phyloP scores from a whole-genome alignment of 192 early-diverging fungal species.

The Coemansia sp. region DNA sequence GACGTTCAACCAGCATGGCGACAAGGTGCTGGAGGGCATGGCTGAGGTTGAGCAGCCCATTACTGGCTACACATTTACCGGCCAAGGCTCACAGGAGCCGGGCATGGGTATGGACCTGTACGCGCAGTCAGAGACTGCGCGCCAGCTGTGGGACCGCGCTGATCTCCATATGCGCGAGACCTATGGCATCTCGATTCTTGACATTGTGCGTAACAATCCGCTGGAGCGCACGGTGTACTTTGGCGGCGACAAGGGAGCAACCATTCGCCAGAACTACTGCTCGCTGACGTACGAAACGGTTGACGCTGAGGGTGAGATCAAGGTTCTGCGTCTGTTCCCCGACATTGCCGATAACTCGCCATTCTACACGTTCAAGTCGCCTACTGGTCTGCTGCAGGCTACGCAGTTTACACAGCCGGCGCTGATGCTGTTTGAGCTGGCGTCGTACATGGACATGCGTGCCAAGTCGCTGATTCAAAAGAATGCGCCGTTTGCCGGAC shows the following conservation, averaged over 20 bases:
- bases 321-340: conserved; percentile 87
- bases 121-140: conserved; percentile 69
- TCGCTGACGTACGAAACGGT: conserved; percentile 82
- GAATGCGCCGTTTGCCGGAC: conserved; percentile 87
- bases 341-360: conserved; percentile 22
- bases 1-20: conserved; percentile 68
- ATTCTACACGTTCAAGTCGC: background rate
- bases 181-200: conserved; percentile 86
- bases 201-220: conserved; percentile 89
- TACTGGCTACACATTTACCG: conserved; percentile 89
- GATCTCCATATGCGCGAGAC: conserved; percentile 77
- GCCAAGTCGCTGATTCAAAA: conserved; percentile 81
- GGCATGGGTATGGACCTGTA: conserved; percentile 98
- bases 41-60: conserved; percentile 86
- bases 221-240: conserved; percentile 81
- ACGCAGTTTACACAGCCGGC: conserved; percentile 96
- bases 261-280: conserved; percentile 79
- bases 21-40: conserved; percentile 67
- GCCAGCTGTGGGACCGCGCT: conserved; percentile 89
- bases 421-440: conserved; percentile 85
- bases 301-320: conserved; percentile 75
- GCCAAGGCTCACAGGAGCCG: conserved; percentile 89
- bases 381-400: conserved; percentile 64
- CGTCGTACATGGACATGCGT: conserved; percentile 71
- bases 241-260: conserved; percentile 77